These are phyloP conservation scores for Chionographis japonica DNA, from an alignment of 106 monocot genomes.

Conservation along the genomic window DNA sequence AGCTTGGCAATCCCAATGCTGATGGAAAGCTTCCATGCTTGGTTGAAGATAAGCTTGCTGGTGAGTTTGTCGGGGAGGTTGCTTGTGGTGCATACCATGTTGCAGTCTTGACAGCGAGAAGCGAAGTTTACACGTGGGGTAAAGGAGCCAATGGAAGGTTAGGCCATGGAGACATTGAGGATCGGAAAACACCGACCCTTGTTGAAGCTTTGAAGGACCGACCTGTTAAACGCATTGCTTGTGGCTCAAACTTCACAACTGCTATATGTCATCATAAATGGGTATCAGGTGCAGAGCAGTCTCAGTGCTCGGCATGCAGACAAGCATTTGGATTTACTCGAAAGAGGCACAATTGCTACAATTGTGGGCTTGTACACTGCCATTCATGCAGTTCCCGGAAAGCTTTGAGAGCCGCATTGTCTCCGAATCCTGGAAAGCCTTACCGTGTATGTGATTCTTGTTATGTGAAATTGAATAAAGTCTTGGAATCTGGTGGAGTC, in stretches of 20 bases:
- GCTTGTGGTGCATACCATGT: slow-evolving; percentile 93
- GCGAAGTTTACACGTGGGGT: slow-evolving; percentile 93
- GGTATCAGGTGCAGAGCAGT: slow-evolving; percentile 85
- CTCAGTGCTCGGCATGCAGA: slow-evolving; percentile 76
- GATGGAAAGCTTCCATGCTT: slow-evolving; percentile 85
- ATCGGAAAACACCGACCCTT: slow-evolving; percentile 77
- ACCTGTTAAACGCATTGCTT: slow-evolving; percentile 73
- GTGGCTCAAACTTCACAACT: slow-evolving; percentile 85
- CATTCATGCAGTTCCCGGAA: slow-evolving; percentile 80
- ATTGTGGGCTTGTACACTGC: slow-evolving; percentile 88
- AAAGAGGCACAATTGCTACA: slow-evolving; percentile 88
- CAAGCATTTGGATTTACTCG: slow-evolving; percentile 92
- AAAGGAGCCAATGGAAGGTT: slow-evolving; percentile 95
- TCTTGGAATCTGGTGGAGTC: slow-evolving; percentile 26
- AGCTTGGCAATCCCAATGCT: slow-evolving; percentile 83
- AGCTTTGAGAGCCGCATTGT: slow-evolving; percentile 58
- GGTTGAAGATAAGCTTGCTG: slow-evolving; percentile 70
- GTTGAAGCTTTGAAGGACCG: slow-evolving; percentile 93
- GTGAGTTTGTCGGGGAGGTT: slow-evolving; percentile 69
- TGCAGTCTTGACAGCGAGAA: slow-evolving; percentile 58
- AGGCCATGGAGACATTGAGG: slow-evolving; percentile 90
- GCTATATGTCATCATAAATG: slow-evolving; percentile 89
- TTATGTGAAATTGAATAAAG: slow-evolving; percentile 59
- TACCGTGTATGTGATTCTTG: slow-evolving; percentile 90
- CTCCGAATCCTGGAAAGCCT: slow-evolving; percentile 77